These are phyloP conservation scores for Gossypioides kirkii DNA, from an alignment of 345 rosid species.

Conservation along the genomic window DNA sequence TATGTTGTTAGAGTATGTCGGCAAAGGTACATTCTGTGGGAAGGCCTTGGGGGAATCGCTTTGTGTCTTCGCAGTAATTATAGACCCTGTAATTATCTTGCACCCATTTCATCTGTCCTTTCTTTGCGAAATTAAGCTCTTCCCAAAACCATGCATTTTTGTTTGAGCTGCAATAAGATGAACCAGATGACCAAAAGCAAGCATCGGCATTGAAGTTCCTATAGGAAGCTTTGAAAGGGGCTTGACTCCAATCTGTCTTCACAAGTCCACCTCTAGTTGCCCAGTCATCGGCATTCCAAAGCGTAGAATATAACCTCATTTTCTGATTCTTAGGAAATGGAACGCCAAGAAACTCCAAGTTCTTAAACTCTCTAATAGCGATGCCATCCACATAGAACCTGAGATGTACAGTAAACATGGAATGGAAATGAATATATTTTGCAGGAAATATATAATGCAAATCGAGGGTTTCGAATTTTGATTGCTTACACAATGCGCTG, in stretches of 20 bases:
- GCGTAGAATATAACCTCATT: neutral
- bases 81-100: constrained; percentile 46
- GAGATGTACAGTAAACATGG: neutral
- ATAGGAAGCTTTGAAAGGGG: neutral
- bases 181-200: constrained; percentile 10
- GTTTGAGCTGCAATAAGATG: constrained; percentile 29
- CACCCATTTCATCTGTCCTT: constrained; percentile 44
- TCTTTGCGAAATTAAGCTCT: constrained; percentile 25
- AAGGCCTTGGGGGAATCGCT: constrained; percentile 44
- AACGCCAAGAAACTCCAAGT: neutral
- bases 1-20: neutral
- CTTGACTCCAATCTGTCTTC: neutral
- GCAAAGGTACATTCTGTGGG: constrained; percentile 35
- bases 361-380: constrained; percentile 1
- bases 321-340: neutral
- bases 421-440: neutral
- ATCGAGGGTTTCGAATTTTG: neutral
- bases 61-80: constrained; percentile 41
- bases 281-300: neutral
- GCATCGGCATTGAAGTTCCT: neutral
- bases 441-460: neutral
- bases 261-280: neutral
- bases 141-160: constrained; percentile 40
- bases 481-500: constrained; percentile 1
- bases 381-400: neutral